Conservation (phyloP, 768 basidiomycete genomes). For the Mycena galopus region DNA sequence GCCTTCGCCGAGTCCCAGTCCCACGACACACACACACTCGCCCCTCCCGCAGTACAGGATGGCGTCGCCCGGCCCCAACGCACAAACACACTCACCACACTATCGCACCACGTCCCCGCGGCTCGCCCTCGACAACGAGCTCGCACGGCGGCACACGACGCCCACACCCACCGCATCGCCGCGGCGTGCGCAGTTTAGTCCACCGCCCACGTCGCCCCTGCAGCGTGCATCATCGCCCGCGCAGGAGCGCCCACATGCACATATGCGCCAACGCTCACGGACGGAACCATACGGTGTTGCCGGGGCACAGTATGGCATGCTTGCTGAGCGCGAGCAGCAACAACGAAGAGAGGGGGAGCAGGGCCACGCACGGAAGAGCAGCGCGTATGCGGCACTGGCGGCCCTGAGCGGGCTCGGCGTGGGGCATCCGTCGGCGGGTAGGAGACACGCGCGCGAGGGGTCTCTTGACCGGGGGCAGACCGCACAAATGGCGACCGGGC, state of each 20-base stretch:
- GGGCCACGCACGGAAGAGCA: conserved; percentile 36
- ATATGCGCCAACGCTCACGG: neutral
- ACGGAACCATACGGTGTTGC: conserved; percentile 18
- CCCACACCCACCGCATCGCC: neutral
- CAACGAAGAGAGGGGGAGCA: neutral
- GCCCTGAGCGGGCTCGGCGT: conserved; percentile 14
- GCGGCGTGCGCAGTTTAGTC: neutral
- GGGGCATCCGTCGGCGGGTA: neutral
- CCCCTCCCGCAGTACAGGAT: neutral
- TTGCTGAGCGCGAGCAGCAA: neutral
- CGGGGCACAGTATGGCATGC: neutral
- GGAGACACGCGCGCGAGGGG: neutral
- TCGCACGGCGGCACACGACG: conserved; percentile 19
- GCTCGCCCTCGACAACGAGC: neutral
- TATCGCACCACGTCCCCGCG: neutral
- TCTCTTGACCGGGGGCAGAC: neutral
- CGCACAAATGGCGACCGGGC: neutral
- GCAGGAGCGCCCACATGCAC: neutral
- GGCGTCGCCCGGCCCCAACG: neutral
- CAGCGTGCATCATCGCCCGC: neutral
- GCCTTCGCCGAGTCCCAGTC: neutral
- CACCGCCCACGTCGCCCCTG: neutral
- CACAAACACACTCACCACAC: neutral
- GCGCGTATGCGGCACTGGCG: conserved; percentile 36
- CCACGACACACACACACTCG: neutral